Base-by-base conservation (phyloP, 768 basidiomycete genomes). In the Mycena alexandri region DNA sequence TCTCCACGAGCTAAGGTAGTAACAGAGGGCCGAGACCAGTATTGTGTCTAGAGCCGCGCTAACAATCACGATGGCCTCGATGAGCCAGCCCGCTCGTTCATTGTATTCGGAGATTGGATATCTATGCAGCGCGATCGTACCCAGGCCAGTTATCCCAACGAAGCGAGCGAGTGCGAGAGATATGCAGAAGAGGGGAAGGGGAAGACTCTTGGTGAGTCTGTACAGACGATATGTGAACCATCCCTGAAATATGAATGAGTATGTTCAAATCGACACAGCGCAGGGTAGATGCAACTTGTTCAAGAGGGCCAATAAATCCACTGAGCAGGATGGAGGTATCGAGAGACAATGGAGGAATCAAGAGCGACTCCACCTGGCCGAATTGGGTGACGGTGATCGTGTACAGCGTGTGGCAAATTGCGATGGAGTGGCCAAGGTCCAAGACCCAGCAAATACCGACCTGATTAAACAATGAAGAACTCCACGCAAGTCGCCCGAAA, bases 281-380 rank as follows among this genome's bases (percentile, higher is more conserved):
- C 34, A 36, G 34, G 7, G 12, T 6, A 41, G 36, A 36, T 12
- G 33, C 11, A 5, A 55, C 53, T 41, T 55, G 53, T 42, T 55
- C 53, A 17, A 55, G 22, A 14, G 53, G 53, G n/a, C 36, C 53
- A 21, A 55, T 41, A 19, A 55, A 55, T n/a, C 53, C 53, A 34
- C 53, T 55, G 6, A 55, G 34, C 17, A 54, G 52, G 34, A 54
- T 19, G 19, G 52, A 13, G 14, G 34, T 10, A 14, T 54, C 42
- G n/a, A 57, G 41, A 57, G 55, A 41, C 17, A 54, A 16, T 12
- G 52, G 52, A 1, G 36, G 8, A 12, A 36, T 36, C 34, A 36
- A 36, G 34, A 36, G 34, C 34, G 34, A 6, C 34, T 36, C 34
- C 34, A 12, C 7, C 34, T 36, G 34, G 34, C 7, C 34, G 12